Evolutionary conservation across 768 basidiomycete genomes (phyloP).

Genomic region (Boletus subparvulus): DNA sequence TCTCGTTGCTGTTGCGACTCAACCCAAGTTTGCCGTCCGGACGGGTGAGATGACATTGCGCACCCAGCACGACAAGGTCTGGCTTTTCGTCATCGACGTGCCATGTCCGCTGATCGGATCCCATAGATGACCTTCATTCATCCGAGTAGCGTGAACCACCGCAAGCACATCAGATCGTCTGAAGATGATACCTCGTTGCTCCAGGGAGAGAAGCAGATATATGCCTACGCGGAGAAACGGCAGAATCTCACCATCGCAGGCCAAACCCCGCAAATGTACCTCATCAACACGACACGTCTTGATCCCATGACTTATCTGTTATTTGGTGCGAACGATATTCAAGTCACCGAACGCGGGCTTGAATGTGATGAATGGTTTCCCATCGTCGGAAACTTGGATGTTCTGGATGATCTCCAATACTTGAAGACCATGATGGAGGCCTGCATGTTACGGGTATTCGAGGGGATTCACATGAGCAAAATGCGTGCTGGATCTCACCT

Average conservation of each 20-base stretch:
- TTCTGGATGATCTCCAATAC: conserved; percentile 79
- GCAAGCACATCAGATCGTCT: conserved; percentile 43
- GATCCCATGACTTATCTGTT: conserved; percentile 89
- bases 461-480: conserved; percentile 62
- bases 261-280: conserved; percentile 57
- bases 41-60: conserved; percentile 65
- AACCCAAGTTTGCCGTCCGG: conserved; percentile 88
- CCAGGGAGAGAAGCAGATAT: conserved; percentile 65
- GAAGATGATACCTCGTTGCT: conserved; percentile 17
- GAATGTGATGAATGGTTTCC: conserved; percentile 93
- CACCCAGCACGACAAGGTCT: conserved; percentile 84
- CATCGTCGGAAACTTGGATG: conserved; percentile 67
- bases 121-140: conserved; percentile 74
- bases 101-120: conserved; percentile 8
- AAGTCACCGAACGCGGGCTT: conserved; percentile 68
- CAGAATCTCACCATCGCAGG: conserved; percentile 60
- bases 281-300: conserved; percentile 79
- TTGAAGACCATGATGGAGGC: conserved; percentile 78
- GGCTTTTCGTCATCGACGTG: conserved; percentile 4
- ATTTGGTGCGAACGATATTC: conserved; percentile 82
- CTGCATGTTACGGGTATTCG: conserved; percentile 87
- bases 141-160: conserved; percentile 81
- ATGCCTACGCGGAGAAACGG: conserved; percentile 82
- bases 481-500: conserved; percentile 28
- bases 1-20: conserved; percentile 79